Conservation (phyloP, 2,329 filamentous ascomycete genomes). For the Epichloe baconii region DNA sequence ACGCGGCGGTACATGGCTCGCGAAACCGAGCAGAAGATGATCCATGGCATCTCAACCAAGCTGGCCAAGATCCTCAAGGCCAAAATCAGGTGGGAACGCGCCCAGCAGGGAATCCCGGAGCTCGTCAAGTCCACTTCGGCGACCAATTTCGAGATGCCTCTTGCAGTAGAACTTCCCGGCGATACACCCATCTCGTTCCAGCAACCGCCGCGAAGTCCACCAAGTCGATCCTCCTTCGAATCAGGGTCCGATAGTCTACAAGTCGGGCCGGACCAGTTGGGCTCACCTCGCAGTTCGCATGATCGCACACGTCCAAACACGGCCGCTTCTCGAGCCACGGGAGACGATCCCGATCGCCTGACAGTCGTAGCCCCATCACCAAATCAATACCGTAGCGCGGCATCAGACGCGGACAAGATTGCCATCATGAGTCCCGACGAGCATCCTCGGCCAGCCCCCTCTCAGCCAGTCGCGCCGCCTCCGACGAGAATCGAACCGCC, state of each 20-base stretch:
- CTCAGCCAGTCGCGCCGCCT: constrained; percentile 19
- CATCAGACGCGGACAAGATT: constrained; percentile 54
- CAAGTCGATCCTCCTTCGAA: constrained; percentile 42
- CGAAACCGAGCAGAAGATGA: constrained; percentile 62
- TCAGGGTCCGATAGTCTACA: constrained; percentile 39
- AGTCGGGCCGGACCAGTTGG: constrained; percentile 21
- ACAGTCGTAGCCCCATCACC: constrained; percentile 44
- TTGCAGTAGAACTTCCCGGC: constrained; percentile 46
- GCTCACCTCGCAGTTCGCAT: constrained; percentile 38
- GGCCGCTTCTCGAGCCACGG: constrained; percentile 16
- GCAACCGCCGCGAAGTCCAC: constrained; percentile 23
- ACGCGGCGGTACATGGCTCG: constrained; percentile 73
- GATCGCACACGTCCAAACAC: constrained; percentile 28
- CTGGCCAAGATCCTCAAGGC: constrained; percentile 72
- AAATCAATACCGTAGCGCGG: constrained; percentile 41
- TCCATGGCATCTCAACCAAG: constrained; percentile 62
- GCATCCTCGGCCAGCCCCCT: constrained; percentile 28
- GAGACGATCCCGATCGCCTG: constrained; percentile 39
- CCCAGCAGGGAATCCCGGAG: constrained; percentile 28
- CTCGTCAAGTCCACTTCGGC: constrained; percentile 27
- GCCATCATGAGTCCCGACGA: constrained; percentile 49
- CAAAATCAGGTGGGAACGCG: constrained; percentile 51
- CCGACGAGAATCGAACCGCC: constrained; percentile 44
- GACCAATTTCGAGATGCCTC: constrained; percentile 29
- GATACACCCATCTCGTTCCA: constrained; percentile 32